Evolutionary conservation across 2,329 filamentous ascomycete genomes (phyloP).

Genomic region (Venturia carpophila): DNA sequence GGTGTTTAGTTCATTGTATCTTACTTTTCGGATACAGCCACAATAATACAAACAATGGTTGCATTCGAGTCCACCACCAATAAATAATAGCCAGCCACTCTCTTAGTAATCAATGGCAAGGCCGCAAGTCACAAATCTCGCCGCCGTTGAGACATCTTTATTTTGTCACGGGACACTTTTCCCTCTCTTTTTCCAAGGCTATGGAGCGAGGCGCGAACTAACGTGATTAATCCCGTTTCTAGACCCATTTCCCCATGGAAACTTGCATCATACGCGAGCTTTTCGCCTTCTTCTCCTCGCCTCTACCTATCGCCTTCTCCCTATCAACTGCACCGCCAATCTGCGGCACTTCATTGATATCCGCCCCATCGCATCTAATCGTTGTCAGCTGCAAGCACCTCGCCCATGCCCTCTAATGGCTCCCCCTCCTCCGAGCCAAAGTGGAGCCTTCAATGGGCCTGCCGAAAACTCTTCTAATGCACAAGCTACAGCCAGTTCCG

Average conservation of each 20-base stretch:
- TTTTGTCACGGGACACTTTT: too few relatives aligned
- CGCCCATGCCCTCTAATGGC: neutral
- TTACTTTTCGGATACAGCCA: too few relatives aligned
- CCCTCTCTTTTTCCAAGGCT: neutral
- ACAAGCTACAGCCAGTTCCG: conserved; percentile 11
- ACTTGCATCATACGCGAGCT: neutral
- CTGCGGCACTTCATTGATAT: neutral
- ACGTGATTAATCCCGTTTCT: too few relatives aligned
- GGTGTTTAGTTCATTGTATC: too few relatives aligned
- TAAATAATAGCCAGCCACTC: too few relatives aligned
- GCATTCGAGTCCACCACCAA: too few relatives aligned
- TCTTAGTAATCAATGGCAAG: too few relatives aligned
- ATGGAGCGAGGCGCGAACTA: too few relatives aligned
- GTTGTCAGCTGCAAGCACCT: conserved; percentile 5
- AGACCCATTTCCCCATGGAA: too few relatives aligned
- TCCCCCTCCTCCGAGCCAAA: neutral
- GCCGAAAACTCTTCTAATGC: neutral
- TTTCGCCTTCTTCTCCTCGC: neutral
- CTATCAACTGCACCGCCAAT: neutral
- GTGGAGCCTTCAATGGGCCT: neutral
- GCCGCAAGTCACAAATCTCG: too few relatives aligned
- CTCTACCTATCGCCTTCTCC: neutral
- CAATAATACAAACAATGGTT: too few relatives aligned
- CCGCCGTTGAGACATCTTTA: too few relatives aligned
- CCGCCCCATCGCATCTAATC: neutral